These are phyloP conservation scores for Nicotiana sylvestris DNA, from an alignment of 257 asterid genomes.

Conservation along the genomic window DNA sequence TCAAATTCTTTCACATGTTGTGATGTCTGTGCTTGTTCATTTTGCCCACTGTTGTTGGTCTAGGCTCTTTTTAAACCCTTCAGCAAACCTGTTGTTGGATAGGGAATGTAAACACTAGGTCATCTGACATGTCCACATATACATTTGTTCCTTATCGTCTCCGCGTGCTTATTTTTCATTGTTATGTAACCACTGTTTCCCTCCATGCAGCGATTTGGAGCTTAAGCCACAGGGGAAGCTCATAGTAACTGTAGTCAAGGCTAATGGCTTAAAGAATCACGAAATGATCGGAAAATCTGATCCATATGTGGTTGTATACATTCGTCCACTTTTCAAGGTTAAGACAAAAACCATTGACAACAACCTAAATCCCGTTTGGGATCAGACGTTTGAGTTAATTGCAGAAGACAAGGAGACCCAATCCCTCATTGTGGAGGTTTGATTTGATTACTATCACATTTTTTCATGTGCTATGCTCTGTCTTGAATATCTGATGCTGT, in stretches of 20 bases:
- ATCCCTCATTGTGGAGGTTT: slow-evolving; percentile 73
- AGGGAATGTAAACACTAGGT: not conserved
- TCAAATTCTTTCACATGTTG: not conserved
- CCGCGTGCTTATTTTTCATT: not conserved
- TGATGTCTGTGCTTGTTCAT: not conserved
- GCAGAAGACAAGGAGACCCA: slow-evolving; percentile 99
- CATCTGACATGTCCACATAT: not conserved
- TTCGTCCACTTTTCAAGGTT: slow-evolving; percentile 91
- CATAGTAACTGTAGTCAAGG: slow-evolving; percentile 52
- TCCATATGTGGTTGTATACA: slow-evolving; percentile 68
- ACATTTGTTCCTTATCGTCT: not conserved
- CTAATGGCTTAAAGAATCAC: slow-evolving; percentile 79
- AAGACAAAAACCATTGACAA: slow-evolving; percentile 84
- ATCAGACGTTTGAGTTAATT: slow-evolving; percentile 67
- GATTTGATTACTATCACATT: not conserved
- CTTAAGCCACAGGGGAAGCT: slow-evolving; percentile 96
- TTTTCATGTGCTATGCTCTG: not conserved
- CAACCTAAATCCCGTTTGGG: slow-evolving; percentile 93
- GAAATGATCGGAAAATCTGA: slow-evolving; percentile 97
- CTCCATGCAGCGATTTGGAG: slow-evolving; percentile 77
- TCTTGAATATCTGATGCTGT: not conserved
- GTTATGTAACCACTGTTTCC: not conserved
- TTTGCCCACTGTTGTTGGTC: not conserved
- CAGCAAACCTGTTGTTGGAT: not conserved
- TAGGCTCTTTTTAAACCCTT: not conserved